These are phyloP conservation scores for Globisporangium nunn DNA, from an alignment of 352 stramenopile species.

Conservation along the genomic window DNA sequence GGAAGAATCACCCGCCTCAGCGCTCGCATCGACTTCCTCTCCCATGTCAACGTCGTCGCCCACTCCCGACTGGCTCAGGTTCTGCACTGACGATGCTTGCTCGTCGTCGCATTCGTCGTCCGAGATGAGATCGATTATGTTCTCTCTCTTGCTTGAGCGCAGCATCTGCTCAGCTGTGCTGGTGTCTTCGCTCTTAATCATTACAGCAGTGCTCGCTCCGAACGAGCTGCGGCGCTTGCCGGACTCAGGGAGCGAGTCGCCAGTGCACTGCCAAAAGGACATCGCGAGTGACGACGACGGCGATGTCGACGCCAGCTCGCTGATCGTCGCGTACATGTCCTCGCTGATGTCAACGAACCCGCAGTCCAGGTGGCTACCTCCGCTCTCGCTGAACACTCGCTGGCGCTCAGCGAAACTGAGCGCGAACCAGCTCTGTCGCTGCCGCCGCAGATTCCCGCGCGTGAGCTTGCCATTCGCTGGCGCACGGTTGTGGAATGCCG, in stretches of 20 bases:
- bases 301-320: conserved; percentile 1
- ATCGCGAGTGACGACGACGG: background rate
- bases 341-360: conserved; percentile 8
- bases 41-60: conserved; percentile 2
- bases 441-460: conserved; percentile 3
- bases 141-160: conserved; percentile 1
- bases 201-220: background rate
- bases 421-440: conserved; percentile 12
- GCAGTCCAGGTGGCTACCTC: background rate
- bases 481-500: conserved; percentile 1
- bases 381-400: background rate
- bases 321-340: conserved; percentile 8
- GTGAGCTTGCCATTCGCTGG: conserved; percentile 8
- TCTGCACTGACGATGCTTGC: background rate
- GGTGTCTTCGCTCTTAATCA: background rate
- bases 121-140: conserved; percentile 9
- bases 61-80: background rate
- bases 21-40: background rate
- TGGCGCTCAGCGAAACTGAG: background rate
- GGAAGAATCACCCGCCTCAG: background rate
- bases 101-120: conserved; percentile 1
- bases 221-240: conserved; percentile 2
- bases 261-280: background rate
- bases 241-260: background rate
- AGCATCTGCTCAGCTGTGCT: background rate